Evolutionary conservation across 1,139 yeast species (phyloP).

Genomic region (Pneumocystis oryctolagi): DNA sequence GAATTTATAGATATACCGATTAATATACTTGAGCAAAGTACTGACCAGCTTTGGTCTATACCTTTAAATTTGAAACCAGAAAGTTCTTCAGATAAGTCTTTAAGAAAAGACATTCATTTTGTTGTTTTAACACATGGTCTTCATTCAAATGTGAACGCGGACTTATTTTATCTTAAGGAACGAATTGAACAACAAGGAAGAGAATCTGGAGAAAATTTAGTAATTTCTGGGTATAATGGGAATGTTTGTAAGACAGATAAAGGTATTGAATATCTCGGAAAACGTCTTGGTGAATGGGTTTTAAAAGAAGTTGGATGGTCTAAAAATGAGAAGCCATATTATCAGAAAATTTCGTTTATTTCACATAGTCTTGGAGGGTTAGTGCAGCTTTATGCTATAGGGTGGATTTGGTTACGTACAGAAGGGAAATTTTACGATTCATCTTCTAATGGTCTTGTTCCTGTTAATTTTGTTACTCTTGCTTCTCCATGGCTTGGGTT

Average conservation of each 20-base stretch:
- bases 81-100: conserved; percentile 20
- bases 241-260: conserved; percentile 83
- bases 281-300: conserved; percentile 54
- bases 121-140: conserved; percentile 81
- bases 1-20: conserved; percentile 17
- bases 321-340: conserved; percentile 19
- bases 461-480: conserved; percentile 67
- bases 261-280: conserved; percentile 77
- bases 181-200: conserved; percentile 43
- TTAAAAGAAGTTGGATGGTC: conserved; percentile 12
- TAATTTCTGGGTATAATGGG: conserved; percentile 70
- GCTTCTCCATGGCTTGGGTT: conserved; percentile 87
- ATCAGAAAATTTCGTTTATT: conserved; percentile 60
- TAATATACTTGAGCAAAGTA: conserved; percentile 41
- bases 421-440: conserved; percentile 35
- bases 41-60: conserved; percentile 59
- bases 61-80: conserved; percentile 26
- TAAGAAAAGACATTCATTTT: conserved; percentile 39
- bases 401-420: conserved; percentile 45
- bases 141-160: conserved; percentile 80
- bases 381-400: conserved; percentile 79
- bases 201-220: conserved; percentile 40
- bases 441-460: conserved; percentile 32
- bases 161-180: conserved; percentile 75
- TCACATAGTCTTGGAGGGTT: conserved; percentile 92